A percentile compares a stretch with the other conserved stretches of the same genome.
phyloP scores from a whole-genome alignment of 2,329 filamentous ascomycete species.

The Fusarium bactridioides region DNA sequence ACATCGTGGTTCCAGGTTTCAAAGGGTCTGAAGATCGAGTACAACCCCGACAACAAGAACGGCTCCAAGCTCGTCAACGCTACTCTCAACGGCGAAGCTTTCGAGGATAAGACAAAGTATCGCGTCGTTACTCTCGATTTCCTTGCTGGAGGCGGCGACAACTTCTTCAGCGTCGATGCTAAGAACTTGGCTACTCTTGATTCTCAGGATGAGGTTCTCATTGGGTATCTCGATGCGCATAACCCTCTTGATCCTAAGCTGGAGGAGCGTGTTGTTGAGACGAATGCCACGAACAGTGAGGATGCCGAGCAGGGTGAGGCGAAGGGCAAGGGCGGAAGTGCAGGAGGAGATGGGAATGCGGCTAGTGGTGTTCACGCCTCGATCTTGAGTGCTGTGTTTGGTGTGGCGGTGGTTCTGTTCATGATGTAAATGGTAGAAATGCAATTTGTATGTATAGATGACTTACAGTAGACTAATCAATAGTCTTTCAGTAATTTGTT shows the following conservation, averaged over 20 bases:
- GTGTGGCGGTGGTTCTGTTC: conserved; percentile 19
- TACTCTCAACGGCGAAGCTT: conserved; percentile 55
- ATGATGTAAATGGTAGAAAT: conserved; percentile 30
- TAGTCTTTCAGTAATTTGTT: not conserved
- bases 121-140: conserved; percentile 70
- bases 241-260: conserved; percentile 60
- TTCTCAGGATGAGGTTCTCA: conserved; percentile 62
- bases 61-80: conserved; percentile 62
- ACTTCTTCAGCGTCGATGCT: conserved; percentile 56
- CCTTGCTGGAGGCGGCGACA: conserved; percentile 68
- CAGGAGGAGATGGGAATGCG: conserved; percentile 7
- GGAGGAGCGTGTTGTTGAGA: conserved; percentile 50
- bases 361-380: conserved; percentile 13
- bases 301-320: conserved; percentile 14
- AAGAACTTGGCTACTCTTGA: conserved; percentile 56
- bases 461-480: conserved; percentile 9
- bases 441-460: not conserved
- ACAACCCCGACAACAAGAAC: conserved; percentile 59
- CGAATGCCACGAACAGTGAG: conserved; percentile 17
- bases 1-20: conserved; percentile 70
- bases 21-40: conserved; percentile 62
- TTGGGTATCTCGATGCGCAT: conserved; percentile 56
- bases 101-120: conserved; percentile 59
- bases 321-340: conserved; percentile 6
- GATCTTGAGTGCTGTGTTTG: conserved; percentile 13